Conservation (phyloP, 306 rosid genomes). For the Styphnolobium japonicum region DNA sequence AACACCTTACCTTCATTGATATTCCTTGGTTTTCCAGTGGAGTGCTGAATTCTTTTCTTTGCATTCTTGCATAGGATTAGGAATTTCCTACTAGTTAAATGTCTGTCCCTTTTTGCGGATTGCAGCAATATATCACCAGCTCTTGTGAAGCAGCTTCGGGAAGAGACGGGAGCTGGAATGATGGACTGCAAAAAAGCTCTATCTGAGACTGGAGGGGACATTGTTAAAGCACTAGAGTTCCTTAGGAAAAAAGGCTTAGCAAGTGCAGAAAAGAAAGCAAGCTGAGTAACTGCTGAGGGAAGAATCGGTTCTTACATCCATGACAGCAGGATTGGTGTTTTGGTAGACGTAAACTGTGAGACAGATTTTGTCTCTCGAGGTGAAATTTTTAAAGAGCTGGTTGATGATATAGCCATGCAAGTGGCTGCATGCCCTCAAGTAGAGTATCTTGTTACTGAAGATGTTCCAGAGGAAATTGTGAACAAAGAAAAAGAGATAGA, state of each 20-base stretch:
- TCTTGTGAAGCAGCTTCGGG: constrained; percentile 93
- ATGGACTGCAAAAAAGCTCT: constrained; percentile 98
- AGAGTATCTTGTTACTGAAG: constrained; percentile 67
- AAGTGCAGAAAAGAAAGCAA: constrained; percentile 93
- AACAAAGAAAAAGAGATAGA: constrained; percentile 86
- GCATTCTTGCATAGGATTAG: not conserved
- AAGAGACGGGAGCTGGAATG: constrained; percentile 99
- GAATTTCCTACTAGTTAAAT: not conserved
- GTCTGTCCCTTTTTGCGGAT: constrained; percentile 22
- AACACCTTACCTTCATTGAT: not conserved
- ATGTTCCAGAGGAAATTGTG: constrained; percentile 75
- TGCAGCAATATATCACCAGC: constrained; percentile 83
- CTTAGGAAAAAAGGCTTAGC: constrained; percentile 94
- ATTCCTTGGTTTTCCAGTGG: constrained; percentile 20
- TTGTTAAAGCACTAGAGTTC: constrained; percentile 76
- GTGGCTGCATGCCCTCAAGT: constrained; percentile 98
- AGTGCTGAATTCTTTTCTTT: not conserved
- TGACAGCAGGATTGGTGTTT: constrained; percentile 86
- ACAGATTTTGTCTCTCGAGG: constrained; percentile 98
- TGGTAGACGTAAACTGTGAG: constrained; percentile 92
- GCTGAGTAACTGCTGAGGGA: constrained; percentile 95
- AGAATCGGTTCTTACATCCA: constrained; percentile 92
- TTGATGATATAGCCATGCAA: constrained; percentile 98
- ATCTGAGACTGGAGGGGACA: constrained; percentile 77
- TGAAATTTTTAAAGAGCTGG: constrained; percentile 87